phyloP scores from a whole-genome alignment of 108 stramenopile species.

The Halocafeteria seosinensis region DNA sequence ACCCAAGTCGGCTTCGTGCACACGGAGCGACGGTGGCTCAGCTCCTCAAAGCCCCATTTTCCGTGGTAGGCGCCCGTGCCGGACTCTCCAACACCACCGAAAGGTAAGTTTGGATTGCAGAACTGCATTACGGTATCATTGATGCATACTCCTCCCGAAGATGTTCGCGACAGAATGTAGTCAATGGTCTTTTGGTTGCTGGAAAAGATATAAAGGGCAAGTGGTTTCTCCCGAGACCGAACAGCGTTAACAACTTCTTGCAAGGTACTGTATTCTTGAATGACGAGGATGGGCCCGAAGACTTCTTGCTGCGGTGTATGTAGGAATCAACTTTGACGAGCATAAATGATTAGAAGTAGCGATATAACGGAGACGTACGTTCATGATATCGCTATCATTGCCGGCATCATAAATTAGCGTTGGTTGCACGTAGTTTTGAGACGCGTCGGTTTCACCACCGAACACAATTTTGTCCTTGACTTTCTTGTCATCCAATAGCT shows the following conservation, averaged over 20 bases:
- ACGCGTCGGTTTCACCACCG: conserved; percentile 1
- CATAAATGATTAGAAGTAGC: too few relatives aligned
- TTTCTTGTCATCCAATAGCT: conserved; percentile 4
- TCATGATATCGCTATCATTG: conserved; percentile 6
- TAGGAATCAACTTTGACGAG: not conserved
- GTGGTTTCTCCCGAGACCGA: conserved; percentile 9
- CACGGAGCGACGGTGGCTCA: conserved; percentile 7
- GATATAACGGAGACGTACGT: not conserved
- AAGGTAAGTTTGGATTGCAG: conserved; percentile 11
- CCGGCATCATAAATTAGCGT: too few relatives aligned
- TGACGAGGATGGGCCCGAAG: conserved; percentile 28
- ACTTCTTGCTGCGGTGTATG: conserved; percentile 27
- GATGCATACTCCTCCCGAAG: conserved; percentile 14
- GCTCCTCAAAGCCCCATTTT: conserved; percentile 5
- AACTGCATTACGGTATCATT: conserved; percentile 23
- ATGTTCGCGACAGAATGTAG: conserved; percentile 2
- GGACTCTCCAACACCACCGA: conserved; percentile 26
- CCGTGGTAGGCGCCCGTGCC: conserved; percentile 20
- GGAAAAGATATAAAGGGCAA: conserved; percentile 22
- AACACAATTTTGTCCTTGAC: conserved; percentile 6
- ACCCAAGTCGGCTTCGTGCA: not conserved
- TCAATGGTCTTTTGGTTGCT: not conserved
- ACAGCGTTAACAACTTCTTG: conserved; percentile 14
- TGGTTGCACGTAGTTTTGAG: conserved; percentile 8
- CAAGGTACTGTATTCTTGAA: not conserved